Conservation (phyloP, 164 flowering plant species). For the Platanus orientalis region DNA sequence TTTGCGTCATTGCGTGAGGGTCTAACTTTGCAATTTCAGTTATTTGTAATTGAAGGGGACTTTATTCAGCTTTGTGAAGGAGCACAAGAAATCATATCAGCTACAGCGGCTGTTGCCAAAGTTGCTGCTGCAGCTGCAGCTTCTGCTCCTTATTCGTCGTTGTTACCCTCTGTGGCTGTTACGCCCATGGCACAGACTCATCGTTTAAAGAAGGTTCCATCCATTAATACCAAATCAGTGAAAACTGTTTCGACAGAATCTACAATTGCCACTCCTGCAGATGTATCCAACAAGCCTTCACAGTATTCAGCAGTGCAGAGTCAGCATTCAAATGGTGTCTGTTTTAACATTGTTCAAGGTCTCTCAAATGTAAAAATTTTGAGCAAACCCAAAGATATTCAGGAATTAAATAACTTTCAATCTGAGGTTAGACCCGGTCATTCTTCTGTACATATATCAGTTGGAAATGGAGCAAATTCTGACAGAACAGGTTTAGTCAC, state of each 20-base stretch:
- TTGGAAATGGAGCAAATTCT: slow-evolving; percentile 43
- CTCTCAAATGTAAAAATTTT: slow-evolving; percentile 48
- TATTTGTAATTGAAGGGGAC: slow-evolving; percentile 87
- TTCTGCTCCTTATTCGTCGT: slow-evolving; percentile 55
- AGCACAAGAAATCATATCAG: slow-evolving; percentile 87
- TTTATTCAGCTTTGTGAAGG: slow-evolving; percentile 90
- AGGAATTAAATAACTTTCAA: slow-evolving; percentile 38
- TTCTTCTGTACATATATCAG: slow-evolving; percentile 23
- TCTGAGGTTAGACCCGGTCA: slow-evolving; percentile 32
- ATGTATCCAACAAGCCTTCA: slow-evolving; percentile 19
- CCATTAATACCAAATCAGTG: slow-evolving; percentile 33
- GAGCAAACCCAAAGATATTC: slow-evolving; percentile 51
- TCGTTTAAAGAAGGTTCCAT: slow-evolving; percentile 49
- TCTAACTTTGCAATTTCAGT: slow-evolving; percentile 43
- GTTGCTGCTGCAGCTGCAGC: slow-evolving; percentile 81
- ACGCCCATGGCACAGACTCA: slow-evolving; percentile 94
- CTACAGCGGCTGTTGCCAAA: slow-evolving; percentile 85
- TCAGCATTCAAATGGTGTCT: slow-evolving; percentile 48
- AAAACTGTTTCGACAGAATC: slow-evolving; percentile 25
- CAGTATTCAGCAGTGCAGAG: slow-evolving; percentile 25
- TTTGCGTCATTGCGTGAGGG: not conserved
- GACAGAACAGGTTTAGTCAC: slow-evolving; percentile 25
- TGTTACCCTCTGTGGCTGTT: slow-evolving; percentile 74
- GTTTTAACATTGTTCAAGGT: slow-evolving; percentile 33
- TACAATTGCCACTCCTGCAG: slow-evolving; percentile 17